Percentiles rank a stretch among this genome's conserved stretches.
Conservation (phyloP, 306 rosid genomes). For the Alnus glutinosa region DNA sequence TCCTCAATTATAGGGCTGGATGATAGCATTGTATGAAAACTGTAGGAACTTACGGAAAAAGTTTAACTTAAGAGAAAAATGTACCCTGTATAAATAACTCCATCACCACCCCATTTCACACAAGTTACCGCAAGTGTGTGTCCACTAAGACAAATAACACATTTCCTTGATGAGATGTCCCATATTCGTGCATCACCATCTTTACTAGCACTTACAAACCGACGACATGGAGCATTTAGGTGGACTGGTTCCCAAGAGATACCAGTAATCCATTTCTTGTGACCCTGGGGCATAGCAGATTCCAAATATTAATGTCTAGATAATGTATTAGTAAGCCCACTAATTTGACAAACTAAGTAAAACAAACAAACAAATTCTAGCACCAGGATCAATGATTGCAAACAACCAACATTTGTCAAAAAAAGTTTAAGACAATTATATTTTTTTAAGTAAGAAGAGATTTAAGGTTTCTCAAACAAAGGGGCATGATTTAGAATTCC, state of each 20-base stretch:
- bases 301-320: constrained; percentile 10
- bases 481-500: neutral
- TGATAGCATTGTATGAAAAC: neutral
- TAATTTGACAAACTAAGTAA: neutral
- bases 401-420: neutral
- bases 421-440: neutral
- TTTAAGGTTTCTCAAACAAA: neutral
- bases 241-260: constrained; percentile 98
- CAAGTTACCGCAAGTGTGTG: constrained; percentile 91
- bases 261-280: constrained; percentile 95
- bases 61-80: constrained; percentile 2
- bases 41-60: constrained; percentile 6
- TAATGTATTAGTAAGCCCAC: constrained; percentile 4
- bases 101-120: constrained; percentile 99
- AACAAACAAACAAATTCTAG: neutral
- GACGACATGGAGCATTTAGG: constrained; percentile 80
- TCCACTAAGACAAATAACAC: constrained; percentile 71
- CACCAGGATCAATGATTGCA: neutral
- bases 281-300: constrained; percentile 57
- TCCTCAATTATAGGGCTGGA: neutral
- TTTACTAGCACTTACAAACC: constrained; percentile 94
- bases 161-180: constrained; percentile 70
- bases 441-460: neutral
- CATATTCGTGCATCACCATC: constrained; percentile 98
- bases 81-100: constrained; percentile 91